Evolutionary conservation across 805 yeast genomes (phyloP).

Genomic region (Candida insectorum): DNA sequence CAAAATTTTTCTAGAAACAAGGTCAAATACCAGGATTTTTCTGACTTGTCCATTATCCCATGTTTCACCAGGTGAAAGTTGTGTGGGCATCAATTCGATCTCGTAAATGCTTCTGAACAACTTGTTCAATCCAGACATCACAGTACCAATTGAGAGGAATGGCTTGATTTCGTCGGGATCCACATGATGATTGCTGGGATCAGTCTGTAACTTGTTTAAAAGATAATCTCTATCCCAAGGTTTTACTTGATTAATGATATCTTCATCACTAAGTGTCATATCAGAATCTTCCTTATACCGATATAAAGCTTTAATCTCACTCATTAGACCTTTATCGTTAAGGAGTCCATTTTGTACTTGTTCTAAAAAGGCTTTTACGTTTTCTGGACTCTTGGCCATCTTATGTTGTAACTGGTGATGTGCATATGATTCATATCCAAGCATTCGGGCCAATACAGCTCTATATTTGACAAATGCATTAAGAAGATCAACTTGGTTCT

Average conservation of each 20-base stretch:
- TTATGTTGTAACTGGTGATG: constrained; percentile 84
- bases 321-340: constrained; percentile 42
- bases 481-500: constrained; percentile 57
- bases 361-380: constrained; percentile 66
- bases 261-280: constrained; percentile 14
- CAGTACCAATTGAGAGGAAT: constrained; percentile 81
- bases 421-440: constrained; percentile 69
- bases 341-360: constrained; percentile 52
- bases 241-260: constrained; percentile 46
- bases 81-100: constrained; percentile 65
- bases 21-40: constrained; percentile 68
- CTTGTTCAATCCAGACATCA: constrained; percentile 76
- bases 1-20: constrained; percentile 48
- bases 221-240: constrained; percentile 93
- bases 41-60: constrained; percentile 83
- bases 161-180: constrained; percentile 49
- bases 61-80: constrained; percentile 66
- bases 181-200: constrained; percentile 7
- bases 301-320: constrained; percentile 55
- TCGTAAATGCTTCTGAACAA: constrained; percentile 74
- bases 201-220: constrained; percentile 18
- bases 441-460: constrained; percentile 64
- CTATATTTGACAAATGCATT: constrained; percentile 61
- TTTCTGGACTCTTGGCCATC: constrained; percentile 80
- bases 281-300: constrained; percentile 20